Conservation (phyloP, 2,329 filamentous ascomycete species). For the Nothophoma quercina region DNA sequence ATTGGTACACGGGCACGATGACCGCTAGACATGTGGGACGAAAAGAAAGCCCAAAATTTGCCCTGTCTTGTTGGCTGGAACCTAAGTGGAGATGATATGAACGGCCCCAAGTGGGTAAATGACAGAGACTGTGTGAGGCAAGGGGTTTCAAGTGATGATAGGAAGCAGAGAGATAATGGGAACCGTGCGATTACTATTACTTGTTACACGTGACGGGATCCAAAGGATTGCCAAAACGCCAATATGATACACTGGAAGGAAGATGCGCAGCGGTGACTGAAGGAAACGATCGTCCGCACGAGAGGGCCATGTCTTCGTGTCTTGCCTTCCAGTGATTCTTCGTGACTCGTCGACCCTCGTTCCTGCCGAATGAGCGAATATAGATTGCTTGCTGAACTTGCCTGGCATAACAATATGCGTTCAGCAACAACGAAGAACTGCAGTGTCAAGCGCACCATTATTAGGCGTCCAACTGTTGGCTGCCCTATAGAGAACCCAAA, state of each 20-base stretch:
- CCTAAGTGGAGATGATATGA: not conserved
- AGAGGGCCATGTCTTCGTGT: not conserved
- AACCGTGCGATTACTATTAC: conserved; percentile 28
- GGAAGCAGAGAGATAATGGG: not conserved
- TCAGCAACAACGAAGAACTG: not conserved
- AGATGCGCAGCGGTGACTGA: not conserved
- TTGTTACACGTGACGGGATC: conserved; percentile 12
- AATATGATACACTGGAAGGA: conserved; percentile 20
- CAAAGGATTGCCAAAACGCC: conserved; percentile 15
- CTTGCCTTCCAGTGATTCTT: conserved; percentile 1
- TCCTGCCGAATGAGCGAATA: conserved; percentile 3
- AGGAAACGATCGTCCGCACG: not conserved
- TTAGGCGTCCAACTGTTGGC: not conserved
- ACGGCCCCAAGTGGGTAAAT: not conserved
- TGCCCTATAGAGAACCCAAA: not conserved
- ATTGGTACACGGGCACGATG: not conserved
- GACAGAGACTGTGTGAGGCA: too few relatives aligned
- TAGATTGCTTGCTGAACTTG: not conserved
- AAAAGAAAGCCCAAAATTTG: not conserved
- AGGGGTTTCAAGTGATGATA: too few relatives aligned
- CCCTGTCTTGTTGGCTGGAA: not conserved
- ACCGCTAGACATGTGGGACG: not conserved
- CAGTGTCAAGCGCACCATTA: not conserved
- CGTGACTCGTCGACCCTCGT: conserved; percentile 1
- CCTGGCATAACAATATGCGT: not conserved